These are phyloP conservation scores for Pistacia integerrima DNA, from an alignment of 345 rosid species.

Conservation along the genomic window DNA sequence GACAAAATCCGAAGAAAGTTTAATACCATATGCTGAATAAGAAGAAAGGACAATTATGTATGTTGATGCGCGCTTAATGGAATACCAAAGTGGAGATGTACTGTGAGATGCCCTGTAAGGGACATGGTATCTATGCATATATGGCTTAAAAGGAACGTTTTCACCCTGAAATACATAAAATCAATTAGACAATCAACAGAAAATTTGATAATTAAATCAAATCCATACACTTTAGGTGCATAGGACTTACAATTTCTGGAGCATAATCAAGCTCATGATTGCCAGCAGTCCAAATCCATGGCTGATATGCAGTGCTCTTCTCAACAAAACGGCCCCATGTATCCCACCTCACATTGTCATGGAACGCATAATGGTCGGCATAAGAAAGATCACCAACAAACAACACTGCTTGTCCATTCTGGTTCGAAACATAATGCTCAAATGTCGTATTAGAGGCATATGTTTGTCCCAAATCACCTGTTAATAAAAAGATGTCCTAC, in stretches of 20 bases:
- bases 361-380: slow-evolving; percentile 32
- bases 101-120: slow-evolving; percentile 38
- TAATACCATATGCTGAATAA: slow-evolving; percentile 39
- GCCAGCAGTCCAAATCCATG: slow-evolving; percentile 46
- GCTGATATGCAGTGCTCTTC: slow-evolving; percentile 41
- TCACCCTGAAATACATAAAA: slow-evolving; percentile 27
- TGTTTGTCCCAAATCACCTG: slow-evolving; percentile 46
- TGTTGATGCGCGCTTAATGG: slow-evolving; percentile 39
- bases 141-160: slow-evolving; percentile 33
- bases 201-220: neutral
- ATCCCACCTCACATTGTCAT: slow-evolving; percentile 41
- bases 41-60: slow-evolving; percentile 42
- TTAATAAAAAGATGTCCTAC: neutral
- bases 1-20: neutral
- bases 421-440: slow-evolving; percentile 26
- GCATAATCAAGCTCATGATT: slow-evolving; percentile 42
- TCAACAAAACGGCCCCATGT: slow-evolving; percentile 40
- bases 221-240: too few relatives aligned
- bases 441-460: slow-evolving; percentile 38
- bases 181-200: neutral
- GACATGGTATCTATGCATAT: slow-evolving; percentile 23
- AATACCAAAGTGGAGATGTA: slow-evolving; percentile 43
- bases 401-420: slow-evolving; percentile 31
- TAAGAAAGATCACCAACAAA: slow-evolving; percentile 42
- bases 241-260: slow-evolving; percentile 28